Conservation (phyloP, 768 basidiomycete genomes). For the Termitomyces sp. region DNA sequence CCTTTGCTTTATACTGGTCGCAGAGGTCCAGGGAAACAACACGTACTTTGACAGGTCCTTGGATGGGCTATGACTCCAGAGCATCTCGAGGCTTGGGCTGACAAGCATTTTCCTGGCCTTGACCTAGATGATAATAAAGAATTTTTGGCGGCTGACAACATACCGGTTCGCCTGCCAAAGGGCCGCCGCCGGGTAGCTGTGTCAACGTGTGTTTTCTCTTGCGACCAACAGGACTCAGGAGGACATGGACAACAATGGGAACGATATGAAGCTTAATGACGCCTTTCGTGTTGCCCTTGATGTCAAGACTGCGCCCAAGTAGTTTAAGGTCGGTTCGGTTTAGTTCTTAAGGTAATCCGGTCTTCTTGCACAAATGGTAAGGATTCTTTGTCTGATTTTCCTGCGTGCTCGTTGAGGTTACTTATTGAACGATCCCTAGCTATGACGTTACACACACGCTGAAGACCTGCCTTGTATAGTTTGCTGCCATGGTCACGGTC, state of each 20-base stretch:
- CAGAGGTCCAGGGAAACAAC: not conserved
- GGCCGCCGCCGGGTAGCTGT: not conserved
- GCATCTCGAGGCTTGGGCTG: not conserved
- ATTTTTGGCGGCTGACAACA: no score
- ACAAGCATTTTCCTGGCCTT: not conserved
- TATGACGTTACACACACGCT: no score
- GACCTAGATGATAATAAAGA: no score
- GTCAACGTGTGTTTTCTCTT: not conserved
- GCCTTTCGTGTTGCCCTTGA: not conserved
- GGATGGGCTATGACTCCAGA: not conserved
- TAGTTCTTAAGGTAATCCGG: not conserved
- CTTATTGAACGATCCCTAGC: no score
- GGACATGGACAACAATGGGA: not conserved
- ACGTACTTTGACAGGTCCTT: not conserved
- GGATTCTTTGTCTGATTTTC: not conserved
- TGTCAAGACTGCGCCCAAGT: not conserved
- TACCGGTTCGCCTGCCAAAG: not conserved
- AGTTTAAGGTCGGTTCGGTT: not conserved
- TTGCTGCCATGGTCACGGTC: not conserved
- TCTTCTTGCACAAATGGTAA: not conserved
- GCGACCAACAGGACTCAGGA: not conserved
- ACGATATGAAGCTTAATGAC: not conserved
- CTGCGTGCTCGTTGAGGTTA: not conserved
- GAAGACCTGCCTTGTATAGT: no score
- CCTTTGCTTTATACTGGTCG: not conserved